Evolutionary conservation across 2,329 filamentous ascomycete genomes (phyloP), one percentile per base, ranked within the genome.

Genomic region (Diaporthe vexans): DNA sequence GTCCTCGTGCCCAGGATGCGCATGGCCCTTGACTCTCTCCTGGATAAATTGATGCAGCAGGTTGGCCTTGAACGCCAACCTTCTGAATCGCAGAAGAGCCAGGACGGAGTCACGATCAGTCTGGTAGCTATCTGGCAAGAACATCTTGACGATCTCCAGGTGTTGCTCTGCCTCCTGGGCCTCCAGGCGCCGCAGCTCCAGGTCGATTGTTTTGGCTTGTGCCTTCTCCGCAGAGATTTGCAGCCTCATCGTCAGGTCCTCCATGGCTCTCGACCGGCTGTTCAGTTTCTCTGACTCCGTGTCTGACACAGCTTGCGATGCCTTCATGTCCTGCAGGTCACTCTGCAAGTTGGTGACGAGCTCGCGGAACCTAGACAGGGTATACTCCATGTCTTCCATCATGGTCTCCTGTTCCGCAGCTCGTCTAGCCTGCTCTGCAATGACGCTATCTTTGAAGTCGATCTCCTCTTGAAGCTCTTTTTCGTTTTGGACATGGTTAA

Each of bases 381-480:
- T 97, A 80, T 97, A 97, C 81, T 98, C 95, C 83, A 97, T 92
- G 79, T 98, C 95, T 74, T 95, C 94, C 73, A 97, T 90, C 11
- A 90, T 86, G 78, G 94, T 91, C 74, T 97, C 94, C 81, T 97
- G 95, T 80, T 95, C 91, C 4, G 88, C 87, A 7, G 93, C 89
- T 76, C 92, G 91, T 73, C 93, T 92, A 46, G 89, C 88, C 79
- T 97, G 94, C 80, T 98, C 96, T n/a, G 91, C 88, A 77, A 98
- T 94, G 75, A 98, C 86, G 72, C 89, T 90, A 77, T 98, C 95
- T 82, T 94, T 94, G 84, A 95, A 94, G 81, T 98, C 95, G 72
- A 98, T 90, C 79, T 98, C 95, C 79, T 97, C 94, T 81, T 98
- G 95, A 83, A 99, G 90, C 81, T 98, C 95, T 82, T 96, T 97